Evolutionary conservation across 1,284 basidiomycete species (phyloP).

Genomic region (Marasmius fiardii): DNA sequence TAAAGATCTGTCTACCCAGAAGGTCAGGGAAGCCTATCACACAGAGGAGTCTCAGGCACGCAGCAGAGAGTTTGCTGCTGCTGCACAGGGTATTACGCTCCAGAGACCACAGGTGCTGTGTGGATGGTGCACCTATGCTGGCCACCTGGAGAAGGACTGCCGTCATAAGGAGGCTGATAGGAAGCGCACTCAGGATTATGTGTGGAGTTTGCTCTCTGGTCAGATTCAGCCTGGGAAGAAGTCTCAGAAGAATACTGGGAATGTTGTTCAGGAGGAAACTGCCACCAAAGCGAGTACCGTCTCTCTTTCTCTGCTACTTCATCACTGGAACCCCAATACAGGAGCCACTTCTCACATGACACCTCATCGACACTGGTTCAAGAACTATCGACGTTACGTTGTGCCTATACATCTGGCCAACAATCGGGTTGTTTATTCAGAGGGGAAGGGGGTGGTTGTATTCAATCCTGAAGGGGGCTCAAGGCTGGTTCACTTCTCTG

Average conservation of each 20-base stretch:
- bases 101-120: too few species aligned
- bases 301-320: not conserved
- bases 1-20: too few species aligned
- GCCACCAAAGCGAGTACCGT: conserved; percentile 8
- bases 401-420: conserved; percentile 27
- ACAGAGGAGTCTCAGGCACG: too few species aligned
- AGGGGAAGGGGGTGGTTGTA: conserved; percentile 26
- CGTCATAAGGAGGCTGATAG: too few species aligned
- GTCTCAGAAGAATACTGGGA: not conserved
- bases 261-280: not conserved
- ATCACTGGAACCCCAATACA: conserved; percentile 10
- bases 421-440: conserved; percentile 25
- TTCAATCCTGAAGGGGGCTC: conserved; percentile 22
- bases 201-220: too few species aligned
- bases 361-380: conserved; percentile 6
- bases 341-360: conserved; percentile 10
- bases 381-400: conserved; percentile 19
- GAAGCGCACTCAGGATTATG: too few species aligned
- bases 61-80: too few species aligned
- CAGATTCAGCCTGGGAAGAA: not conserved
- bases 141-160: too few species aligned
- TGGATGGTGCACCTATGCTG: too few species aligned
- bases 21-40: too few species aligned
- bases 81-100: too few species aligned
- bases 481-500: conserved; percentile 22